Conservation (phyloP, 352 stramenopile species). For the Phytophthora fragariaefolia region DNA sequence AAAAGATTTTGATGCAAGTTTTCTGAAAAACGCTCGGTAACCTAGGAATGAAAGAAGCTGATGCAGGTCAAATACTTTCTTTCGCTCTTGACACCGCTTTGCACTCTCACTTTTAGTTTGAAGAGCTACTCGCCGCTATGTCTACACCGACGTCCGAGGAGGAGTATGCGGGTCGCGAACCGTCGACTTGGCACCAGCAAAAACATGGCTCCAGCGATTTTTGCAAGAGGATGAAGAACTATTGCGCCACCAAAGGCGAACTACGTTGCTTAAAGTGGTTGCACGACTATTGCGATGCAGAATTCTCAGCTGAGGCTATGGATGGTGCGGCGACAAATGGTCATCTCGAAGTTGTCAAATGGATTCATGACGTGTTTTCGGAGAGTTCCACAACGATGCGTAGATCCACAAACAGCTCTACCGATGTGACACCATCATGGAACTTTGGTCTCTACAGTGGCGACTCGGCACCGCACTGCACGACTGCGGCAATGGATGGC, state of each 20-base stretch:
- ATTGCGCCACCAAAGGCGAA: constrained; percentile 8
- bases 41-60: no score
- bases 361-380: constrained; percentile 12
- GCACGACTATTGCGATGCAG: constrained; percentile 8
- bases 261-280: constrained; percentile 15
- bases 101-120: not conserved
- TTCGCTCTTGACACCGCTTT: not conserved
- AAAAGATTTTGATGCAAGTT: not conserved
- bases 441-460: not conserved
- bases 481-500: constrained; percentile 22
- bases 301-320: constrained; percentile 15
- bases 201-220: constrained; percentile 6
- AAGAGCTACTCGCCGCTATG: not conserved
- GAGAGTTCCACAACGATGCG: not conserved
- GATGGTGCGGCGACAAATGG: constrained; percentile 24
- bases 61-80: not conserved
- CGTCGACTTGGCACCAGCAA: constrained; percentile 1
- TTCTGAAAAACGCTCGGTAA: not conserved
- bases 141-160: not conserved
- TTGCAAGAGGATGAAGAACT: constrained; percentile 16
- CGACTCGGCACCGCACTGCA: not conserved
- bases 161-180: not conserved
- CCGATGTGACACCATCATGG: not conserved
- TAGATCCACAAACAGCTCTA: not conserved
- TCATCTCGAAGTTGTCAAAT: constrained; percentile 20